A percentile compares a stretch with the other conserved stretches of the same genome.
phyloP scores from a whole-genome alignment of 2,329 filamentous ascomycete genomes.

The Diaporthe longicolla region DNA sequence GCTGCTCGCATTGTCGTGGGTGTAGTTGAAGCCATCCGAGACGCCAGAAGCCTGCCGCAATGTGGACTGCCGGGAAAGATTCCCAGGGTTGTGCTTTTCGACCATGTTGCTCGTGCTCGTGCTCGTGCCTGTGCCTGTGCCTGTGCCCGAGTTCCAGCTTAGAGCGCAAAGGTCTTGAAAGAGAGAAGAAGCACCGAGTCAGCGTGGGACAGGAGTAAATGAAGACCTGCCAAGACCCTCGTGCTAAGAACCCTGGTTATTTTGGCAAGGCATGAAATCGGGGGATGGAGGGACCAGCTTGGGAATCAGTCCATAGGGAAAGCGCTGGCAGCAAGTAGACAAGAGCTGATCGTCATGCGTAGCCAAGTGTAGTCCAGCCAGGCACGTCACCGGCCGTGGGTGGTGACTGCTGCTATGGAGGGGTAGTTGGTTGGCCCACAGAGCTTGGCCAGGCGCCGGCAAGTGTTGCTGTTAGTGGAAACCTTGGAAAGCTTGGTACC shows the following conservation, averaged over 20 bases:
- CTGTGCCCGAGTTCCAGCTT: not conserved
- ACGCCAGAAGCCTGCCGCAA: slow-evolving; percentile 42
- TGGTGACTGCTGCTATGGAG: slow-evolving; percentile 18
- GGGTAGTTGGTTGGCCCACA: slow-evolving; percentile 19
- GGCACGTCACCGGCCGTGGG: slow-evolving; percentile 29
- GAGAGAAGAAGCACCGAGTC: slow-evolving; percentile 1
- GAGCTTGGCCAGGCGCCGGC: slow-evolving; percentile 1
- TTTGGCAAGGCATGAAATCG: slow-evolving; percentile 11
- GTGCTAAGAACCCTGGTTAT: slow-evolving; percentile 3
- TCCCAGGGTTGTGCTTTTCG: slow-evolving; percentile 15
- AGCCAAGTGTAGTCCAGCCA: slow-evolving; percentile 13
- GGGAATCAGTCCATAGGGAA: slow-evolving; percentile 26
- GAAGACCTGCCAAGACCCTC: slow-evolving; percentile 18
- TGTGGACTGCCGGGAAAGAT: slow-evolving; percentile 12
- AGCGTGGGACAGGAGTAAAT: slow-evolving; percentile 1
- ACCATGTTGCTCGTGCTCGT: slow-evolving; percentile 33
- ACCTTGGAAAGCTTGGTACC: slow-evolving; percentile 33
- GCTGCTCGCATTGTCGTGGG: slow-evolving; percentile 45
- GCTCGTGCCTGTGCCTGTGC: slow-evolving; percentile 3
- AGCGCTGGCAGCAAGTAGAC: not conserved
- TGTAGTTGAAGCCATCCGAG: slow-evolving; percentile 54
- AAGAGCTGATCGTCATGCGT: slow-evolving; percentile 20
- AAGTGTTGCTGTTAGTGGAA: slow-evolving; percentile 15
- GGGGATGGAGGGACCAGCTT: not conserved
- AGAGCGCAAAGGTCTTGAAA: slow-evolving; percentile 8